Conservation (phyloP, 768 basidiomycete genomes). For the Leccinum uliginosum region DNA sequence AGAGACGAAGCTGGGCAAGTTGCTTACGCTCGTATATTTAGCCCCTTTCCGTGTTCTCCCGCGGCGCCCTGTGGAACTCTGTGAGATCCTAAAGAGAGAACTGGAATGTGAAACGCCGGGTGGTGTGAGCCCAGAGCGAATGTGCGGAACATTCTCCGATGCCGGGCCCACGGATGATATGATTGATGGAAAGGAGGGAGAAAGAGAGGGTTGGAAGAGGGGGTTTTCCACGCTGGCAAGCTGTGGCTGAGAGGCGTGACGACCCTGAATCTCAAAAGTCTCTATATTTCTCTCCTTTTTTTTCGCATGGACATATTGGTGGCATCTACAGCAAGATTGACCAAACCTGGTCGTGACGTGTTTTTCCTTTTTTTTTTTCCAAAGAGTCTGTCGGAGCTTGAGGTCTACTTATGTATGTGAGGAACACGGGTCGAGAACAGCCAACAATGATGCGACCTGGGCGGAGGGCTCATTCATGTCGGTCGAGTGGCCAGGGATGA, state of each 20-base stretch:
- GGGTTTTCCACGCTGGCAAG: conserved; percentile 19
- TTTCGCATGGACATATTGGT: not conserved
- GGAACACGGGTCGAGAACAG: conserved; percentile 13
- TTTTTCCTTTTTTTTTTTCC: not conserved
- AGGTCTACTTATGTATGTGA: conserved; percentile 3
- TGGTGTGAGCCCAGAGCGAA: not conserved
- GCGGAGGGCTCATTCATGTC: conserved; percentile 22
- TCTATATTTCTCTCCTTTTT: not conserved
- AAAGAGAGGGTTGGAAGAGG: not conserved
- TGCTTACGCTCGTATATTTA: conserved; percentile 12
- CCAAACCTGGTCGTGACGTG: not conserved
- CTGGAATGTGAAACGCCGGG: conserved; percentile 7
- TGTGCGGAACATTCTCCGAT: conserved; percentile 15
- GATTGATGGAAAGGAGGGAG: not conserved
- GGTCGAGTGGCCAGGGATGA: not conserved
- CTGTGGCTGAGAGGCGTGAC: conserved; percentile 11
- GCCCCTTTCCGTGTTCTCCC: conserved; percentile 1
- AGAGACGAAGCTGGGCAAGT: not conserved
- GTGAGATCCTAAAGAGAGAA: not conserved
- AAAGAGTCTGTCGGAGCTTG: conserved; percentile 18
- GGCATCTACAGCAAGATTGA: not conserved
- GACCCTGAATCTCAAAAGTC: conserved; percentile 22
- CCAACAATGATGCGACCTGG: conserved; percentile 22
- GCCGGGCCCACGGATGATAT: not conserved
- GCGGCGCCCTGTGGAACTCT: not conserved